phyloP scores from a whole-genome alignment of 75 land plant species.

The Ceratopteris richardii region DNA sequence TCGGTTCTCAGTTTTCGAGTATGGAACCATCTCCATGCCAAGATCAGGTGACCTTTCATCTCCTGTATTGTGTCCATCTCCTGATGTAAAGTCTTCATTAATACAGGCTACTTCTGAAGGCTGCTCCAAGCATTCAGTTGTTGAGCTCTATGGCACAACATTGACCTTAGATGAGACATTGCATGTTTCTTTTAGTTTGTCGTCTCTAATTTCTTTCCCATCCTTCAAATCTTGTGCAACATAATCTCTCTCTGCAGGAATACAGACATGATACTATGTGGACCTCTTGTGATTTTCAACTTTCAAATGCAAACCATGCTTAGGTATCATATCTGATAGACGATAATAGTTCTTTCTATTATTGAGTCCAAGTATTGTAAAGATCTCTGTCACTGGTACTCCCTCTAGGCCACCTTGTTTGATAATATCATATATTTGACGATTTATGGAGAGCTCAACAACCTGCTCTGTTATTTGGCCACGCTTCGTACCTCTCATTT shows the following conservation, averaged over 20 bases:
- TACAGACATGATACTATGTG: constrained; percentile 56
- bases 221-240: too few species aligned
- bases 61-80: neutral
- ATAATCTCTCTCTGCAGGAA: constrained; percentile 11
- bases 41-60: neutral
- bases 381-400: constrained; percentile 57
- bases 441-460: constrained; percentile 72
- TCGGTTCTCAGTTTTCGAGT: neutral
- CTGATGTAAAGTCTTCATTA: neutral
- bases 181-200: too few species aligned
- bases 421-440: constrained; percentile 81
- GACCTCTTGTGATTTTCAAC: constrained; percentile 61
- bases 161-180: too few species aligned
- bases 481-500: constrained; percentile 43
- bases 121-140: too few species aligned
- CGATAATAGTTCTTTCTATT: constrained; percentile 57
- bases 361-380: constrained; percentile 63
- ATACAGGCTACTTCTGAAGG: too few species aligned
- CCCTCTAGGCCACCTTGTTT: constrained; percentile 68
- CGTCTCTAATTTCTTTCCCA: too few species aligned
- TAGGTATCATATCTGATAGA: constrained; percentile 45
- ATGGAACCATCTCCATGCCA: neutral
- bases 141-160: too few species aligned
- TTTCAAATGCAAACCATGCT: constrained; percentile 50
- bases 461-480: constrained; percentile 62